Evolutionary conservation across 306 rosid genomes (phyloP).

Genomic region (Vigna radiata): DNA sequence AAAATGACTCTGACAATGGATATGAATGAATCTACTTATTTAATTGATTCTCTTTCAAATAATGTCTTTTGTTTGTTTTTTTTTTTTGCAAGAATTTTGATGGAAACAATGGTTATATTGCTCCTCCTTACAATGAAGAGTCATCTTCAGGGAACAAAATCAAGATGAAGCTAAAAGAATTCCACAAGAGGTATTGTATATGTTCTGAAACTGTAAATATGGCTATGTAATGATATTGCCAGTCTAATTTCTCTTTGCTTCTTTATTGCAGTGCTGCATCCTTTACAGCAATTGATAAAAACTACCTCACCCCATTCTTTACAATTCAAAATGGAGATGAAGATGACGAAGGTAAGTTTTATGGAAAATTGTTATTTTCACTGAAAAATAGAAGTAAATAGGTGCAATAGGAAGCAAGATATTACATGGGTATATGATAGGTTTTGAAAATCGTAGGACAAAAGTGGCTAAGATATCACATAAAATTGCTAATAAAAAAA

Average conservation of each 20-base stretch:
- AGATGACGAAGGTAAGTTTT: slow-evolving; percentile 69
- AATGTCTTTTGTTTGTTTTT: not conserved
- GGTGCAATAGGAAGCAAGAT: slow-evolving; percentile 1
- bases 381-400: slow-evolving; percentile 23
- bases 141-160: slow-evolving; percentile 83
- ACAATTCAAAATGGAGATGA: slow-evolving; percentile 93
- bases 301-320: slow-evolving; percentile 96
- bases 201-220: slow-evolving; percentile 32
- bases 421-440: not conserved
- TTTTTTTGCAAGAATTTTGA: slow-evolving; percentile 55
- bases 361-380: slow-evolving; percentile 27
- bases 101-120: slow-evolving; percentile 70
- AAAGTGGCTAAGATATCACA: not conserved
- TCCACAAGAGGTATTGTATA: slow-evolving; percentile 75
- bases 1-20: slow-evolving; percentile 18
- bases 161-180: slow-evolving; percentile 94
- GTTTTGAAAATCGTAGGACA: not conserved
- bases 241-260: slow-evolving; percentile 38
- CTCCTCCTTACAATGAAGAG: slow-evolving; percentile 82
- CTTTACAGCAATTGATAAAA: slow-evolving; percentile 87
- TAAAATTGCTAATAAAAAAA: not conserved
- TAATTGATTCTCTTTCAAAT: slow-evolving; percentile 24
- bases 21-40: slow-evolving; percentile 21
- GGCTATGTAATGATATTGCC: slow-evolving; percentile 5
- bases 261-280: slow-evolving; percentile 74